These are phyloP conservation scores for Ophiosphaerella herpotricha DNA, from an alignment of 2,329 filamentous ascomycete species.

Conservation along the genomic window DNA sequence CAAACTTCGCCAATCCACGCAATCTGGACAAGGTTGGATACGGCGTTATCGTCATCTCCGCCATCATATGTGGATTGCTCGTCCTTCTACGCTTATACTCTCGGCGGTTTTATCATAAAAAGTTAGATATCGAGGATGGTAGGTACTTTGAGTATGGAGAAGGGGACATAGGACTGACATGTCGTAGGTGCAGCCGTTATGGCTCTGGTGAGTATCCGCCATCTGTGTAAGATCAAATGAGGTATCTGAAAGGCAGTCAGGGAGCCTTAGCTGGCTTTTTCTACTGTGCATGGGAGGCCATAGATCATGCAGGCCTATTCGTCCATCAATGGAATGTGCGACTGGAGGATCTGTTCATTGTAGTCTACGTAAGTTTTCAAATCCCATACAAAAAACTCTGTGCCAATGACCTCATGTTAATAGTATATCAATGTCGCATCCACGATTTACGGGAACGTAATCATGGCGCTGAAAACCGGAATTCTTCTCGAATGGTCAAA, in stretches of 20 bases:
- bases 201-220: too few species aligned
- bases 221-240: too few species aligned
- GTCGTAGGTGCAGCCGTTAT: too few species aligned
- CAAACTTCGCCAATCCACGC: too few species aligned
- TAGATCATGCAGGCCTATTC: conserved; percentile 6
- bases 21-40: too few species aligned
- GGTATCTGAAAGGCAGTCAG: not conserved
- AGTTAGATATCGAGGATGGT: too few species aligned
- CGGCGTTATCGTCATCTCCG: too few species aligned
- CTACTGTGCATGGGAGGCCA: conserved; percentile 1
- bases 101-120: too few species aligned
- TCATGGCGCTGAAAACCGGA: conserved; percentile 13
- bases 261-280: conserved; percentile 5
- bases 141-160: too few species aligned
- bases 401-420: not conserved
- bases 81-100: too few species aligned
- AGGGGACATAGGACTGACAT: too few species aligned
- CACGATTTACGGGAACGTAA: conserved; percentile 10
- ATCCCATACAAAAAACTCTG: not conserved
- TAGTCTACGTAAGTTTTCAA: not conserved
- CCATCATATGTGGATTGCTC: too few species aligned
- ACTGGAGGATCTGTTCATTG: conserved; percentile 1
- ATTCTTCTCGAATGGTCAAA: conserved; percentile 49
- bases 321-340: conserved; percentile 16
- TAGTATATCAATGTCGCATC: conserved; percentile 9